A percentile compares a stretch with the other conserved stretches of the same genome.
These are phyloP conservation scores for Sphagnum contortum DNA, from an alignment of 225 moss, liverwort and hornwort species.

Conservation along the genomic window DNA sequence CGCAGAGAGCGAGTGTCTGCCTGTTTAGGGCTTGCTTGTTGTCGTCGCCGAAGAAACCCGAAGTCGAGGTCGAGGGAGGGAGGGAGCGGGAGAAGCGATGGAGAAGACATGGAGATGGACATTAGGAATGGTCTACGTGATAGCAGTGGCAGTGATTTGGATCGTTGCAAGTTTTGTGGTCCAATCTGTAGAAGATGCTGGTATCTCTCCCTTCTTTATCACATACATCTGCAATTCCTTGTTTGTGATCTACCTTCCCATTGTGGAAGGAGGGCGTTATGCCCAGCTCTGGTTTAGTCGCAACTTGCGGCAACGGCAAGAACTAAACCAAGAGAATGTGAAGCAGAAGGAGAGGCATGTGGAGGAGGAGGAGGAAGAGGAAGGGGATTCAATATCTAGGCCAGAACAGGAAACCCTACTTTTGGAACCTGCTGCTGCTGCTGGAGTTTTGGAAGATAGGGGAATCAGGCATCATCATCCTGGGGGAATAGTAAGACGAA, in stretches of 20 bases:
- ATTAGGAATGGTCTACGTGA: constrained; percentile 62
- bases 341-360: constrained; percentile 2
- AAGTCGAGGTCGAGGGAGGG: too few relatives aligned
- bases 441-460: neutral
- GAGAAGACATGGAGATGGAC: constrained; percentile 67
- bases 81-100: constrained; percentile 7
- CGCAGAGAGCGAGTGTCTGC: too few relatives aligned
- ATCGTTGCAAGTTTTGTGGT: constrained; percentile 83
- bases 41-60: too few relatives aligned
- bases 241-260: constrained; percentile 72
- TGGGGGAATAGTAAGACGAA: neutral
- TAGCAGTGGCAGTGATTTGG: constrained; percentile 84
- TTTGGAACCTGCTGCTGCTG: neutral
- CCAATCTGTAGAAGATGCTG: constrained; percentile 57
- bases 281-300: constrained; percentile 13
- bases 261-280: constrained; percentile 31
- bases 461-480: neutral
- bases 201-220: constrained; percentile 80
- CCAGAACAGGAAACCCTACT: too few relatives aligned
- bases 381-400: neutral
- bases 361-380: constrained; percentile 19
- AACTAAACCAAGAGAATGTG: constrained; percentile 4
- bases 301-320: neutral
- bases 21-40: too few relatives aligned
- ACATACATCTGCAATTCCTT: constrained; percentile 93